A percentile compares a stretch with the other conserved stretches of the same genome.
Evolutionary conservation across 208 protist genomes (phyloP).

Genomic region (Phytomonas francai): DNA sequence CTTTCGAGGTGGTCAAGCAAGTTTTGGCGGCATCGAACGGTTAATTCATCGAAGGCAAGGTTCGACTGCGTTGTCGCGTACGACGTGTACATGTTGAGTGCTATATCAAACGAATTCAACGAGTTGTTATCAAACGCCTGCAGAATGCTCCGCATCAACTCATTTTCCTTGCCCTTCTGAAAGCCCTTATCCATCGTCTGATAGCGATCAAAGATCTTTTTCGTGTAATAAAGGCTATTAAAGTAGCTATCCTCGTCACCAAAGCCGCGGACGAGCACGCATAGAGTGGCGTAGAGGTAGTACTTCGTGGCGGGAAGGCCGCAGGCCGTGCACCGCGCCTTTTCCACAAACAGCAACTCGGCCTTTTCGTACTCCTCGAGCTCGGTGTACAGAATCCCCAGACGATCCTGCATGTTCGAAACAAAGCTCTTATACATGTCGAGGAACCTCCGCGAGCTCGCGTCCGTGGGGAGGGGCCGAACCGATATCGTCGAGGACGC

Average conservation of each 20-base stretch:
- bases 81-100: constrained; percentile 46
- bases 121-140: constrained; percentile 47
- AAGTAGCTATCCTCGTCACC: constrained; percentile 23
- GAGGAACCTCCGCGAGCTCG: no score
- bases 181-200: constrained; percentile 60
- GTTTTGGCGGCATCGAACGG: constrained; percentile 43
- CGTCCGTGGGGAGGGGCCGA: no score
- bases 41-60: constrained; percentile 40
- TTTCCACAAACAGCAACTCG: constrained; percentile 36
- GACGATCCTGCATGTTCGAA: constrained; percentile 21
- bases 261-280: constrained; percentile 43
- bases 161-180: constrained; percentile 70
- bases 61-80: constrained; percentile 38
- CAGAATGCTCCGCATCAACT: constrained; percentile 41
- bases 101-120: constrained; percentile 54
- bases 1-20: constrained; percentile 69
- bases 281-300: constrained; percentile 50
- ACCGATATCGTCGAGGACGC: no score
- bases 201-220: constrained; percentile 48
- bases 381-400: constrained; percentile 33
- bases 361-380: constrained; percentile 42
- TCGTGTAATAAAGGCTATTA: constrained; percentile 55
- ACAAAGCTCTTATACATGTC: no score
- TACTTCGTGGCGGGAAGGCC: constrained; percentile 33
- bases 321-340: constrained; percentile 15